Base-by-base conservation (phyloP, 176 grass and related monocot genomes). In the Tillandsia fasciculata region DNA sequence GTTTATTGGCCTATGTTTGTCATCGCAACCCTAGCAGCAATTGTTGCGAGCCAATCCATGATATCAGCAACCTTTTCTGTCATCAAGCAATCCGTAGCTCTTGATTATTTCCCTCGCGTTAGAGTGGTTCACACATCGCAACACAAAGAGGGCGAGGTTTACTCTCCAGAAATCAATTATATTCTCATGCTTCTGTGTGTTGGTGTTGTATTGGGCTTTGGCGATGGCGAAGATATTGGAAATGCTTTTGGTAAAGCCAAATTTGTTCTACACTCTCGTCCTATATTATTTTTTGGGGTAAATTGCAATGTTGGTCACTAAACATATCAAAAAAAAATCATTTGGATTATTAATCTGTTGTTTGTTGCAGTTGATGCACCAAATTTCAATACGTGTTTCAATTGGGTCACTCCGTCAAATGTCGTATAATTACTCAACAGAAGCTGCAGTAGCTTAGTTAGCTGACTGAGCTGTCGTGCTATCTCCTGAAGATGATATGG, bases 1-100 rank as follows among this genome's bases (percentile, higher is more conserved):
- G 20, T 89, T 5, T 82, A 82, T 72, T 85, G 82, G 86, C 86
- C 78, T 1, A 89, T 89, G 86, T 89, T 89, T 70, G 27, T 78
- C 0, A 54, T 85, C 0, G 42, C 86, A 0, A 89, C 78, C 1
- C 49, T 85, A 9, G 67, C 86, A 48, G 82, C 82, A 69, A 79
- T 89, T 57, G 78, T 89, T 22, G 86, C 82, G 0, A 89, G 82
- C 67, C 86, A 82, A 56, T 70, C 86, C 48, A 58, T 85, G 13
- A 82, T 85, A 59, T 85, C 86, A 0, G 78, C 78, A 3, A 89
- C 78, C 51, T 85, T 82, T 71, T 89, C 86, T 28, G 85, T 85
- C 67, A 85, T 82, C 64, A 65, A 67, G 1, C 78, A 89, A 11
- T 88, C 86, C 4, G 70, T 84, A 9, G 78, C 65, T 9, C 78